Conservation (phyloP, 495 filamentous ascomycete genomes). For the Aspergillus leporis region DNA sequence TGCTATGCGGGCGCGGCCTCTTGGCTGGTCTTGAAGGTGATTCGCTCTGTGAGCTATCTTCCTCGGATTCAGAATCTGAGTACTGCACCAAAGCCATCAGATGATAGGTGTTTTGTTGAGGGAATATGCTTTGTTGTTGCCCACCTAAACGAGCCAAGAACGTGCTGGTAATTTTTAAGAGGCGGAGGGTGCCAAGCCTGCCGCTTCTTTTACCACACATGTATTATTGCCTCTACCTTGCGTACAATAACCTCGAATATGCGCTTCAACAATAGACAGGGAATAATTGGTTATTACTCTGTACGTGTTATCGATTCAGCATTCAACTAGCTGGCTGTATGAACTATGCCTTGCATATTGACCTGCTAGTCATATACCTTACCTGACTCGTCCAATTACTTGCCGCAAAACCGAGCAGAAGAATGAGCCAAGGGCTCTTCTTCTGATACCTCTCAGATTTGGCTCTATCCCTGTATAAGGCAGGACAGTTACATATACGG, state of each 20-base stretch:
- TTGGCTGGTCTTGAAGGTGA: constrained; percentile 27
- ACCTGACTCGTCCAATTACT: neutral
- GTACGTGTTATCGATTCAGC: neutral
- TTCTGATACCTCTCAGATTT: neutral
- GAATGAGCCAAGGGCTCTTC: neutral
- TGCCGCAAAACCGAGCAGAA: neutral
- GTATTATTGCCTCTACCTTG: neutral
- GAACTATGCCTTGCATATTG: neutral
- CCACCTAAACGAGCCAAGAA: neutral
- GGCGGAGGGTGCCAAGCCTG: neutral
- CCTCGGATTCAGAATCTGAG: constrained; percentile 62
- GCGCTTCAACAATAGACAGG: neutral
- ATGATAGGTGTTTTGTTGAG: neutral
- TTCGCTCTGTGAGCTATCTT: constrained; percentile 28
- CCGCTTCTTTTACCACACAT: neutral
- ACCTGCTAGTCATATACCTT: neutral
- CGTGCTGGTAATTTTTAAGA: constrained; percentile 1
- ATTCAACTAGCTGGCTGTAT: neutral
- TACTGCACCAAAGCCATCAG: constrained; percentile 73
- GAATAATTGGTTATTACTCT: neutral
- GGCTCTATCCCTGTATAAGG: neutral
- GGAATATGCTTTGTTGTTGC: neutral
- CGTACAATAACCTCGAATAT: neutral
- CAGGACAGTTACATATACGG: neutral
- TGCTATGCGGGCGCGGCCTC: constrained; percentile 21